Base-by-base conservation (phyloP, 2,329 filamentous ascomycete species). In the Aspergillus costaricaensis region DNA sequence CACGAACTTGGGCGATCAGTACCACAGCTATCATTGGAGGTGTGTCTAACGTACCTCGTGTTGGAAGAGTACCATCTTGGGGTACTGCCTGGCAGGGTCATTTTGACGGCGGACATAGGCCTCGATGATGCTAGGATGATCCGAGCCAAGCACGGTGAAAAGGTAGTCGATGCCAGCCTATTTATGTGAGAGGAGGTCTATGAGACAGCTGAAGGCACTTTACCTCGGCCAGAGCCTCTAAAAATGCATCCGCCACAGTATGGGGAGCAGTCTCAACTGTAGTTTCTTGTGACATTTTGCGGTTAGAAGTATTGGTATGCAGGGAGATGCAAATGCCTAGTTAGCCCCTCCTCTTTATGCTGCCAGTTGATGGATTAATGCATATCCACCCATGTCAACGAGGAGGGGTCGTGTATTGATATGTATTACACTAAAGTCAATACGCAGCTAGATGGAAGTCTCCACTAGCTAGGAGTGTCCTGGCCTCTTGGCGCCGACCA, bases 81-180 rank as follows among this genome's bases (percentile, higher is more conserved):
- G 60, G 43, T 55, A 62, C 14, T 54, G 52, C 12, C 47, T 15
- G 17, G 57, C 27, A 12, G 56, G 47, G 39, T 62, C 60, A 50
- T 55, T 59, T 48, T 59, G 60, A 23, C 60, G 56, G 21, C 57
- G 57, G 10, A 62, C 53, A 15, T 59, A 59, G 38, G 60, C 60
- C 32, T 62, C 60, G 12, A 62, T 62, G 39, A 62, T 59, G 30
- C 60, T 62, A 14, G 60, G 60, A n/a, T 62, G 60, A 25, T 62
- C 60, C 4, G 60, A 62, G 15, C 60, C 60, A 6, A 62, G 57
- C 6, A 59, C 57, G 32, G 57, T 55, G 47, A 62, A 62, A 38
- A 62, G 51, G 21, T 62, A 55, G 32, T 59, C 57, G 38, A 62
- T 52, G 7, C 60, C 60, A 2, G 60, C 60, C 52, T 55, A 39